phyloP scores from a whole-genome alignment of 371 early-diverging fungal genomes.

The Vairimorpha necatrix region DNA sequence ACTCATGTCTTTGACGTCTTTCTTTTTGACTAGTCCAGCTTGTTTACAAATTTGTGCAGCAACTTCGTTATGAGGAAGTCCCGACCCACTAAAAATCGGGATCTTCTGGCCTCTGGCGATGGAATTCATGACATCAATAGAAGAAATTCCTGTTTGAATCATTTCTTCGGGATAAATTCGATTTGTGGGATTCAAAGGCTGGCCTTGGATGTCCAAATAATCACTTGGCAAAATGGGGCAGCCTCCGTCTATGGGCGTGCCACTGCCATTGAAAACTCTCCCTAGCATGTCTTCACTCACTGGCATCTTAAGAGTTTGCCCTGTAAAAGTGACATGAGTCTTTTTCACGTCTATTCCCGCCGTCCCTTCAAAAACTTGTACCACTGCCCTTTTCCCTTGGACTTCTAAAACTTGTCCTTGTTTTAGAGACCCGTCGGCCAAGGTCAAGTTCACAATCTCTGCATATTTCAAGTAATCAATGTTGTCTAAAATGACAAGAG shows the following conservation, averaged over 20 bases:
- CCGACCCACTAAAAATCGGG: conserved; percentile 98
- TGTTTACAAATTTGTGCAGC: conserved; percentile 99
- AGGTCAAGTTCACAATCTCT: conserved; percentile 93
- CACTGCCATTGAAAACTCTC: conserved; percentile 97
- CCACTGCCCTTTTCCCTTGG: conserved; percentile 89
- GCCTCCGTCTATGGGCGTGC: conserved; percentile 95
- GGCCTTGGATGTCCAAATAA: conserved; percentile 86
- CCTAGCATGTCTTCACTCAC: conserved; percentile 99
- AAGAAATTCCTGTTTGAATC: conserved; percentile 99
- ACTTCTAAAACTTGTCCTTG: conserved; percentile 97
- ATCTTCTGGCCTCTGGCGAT: conserved; percentile 99
- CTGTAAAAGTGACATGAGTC: conserved; percentile 91
- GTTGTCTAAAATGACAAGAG: conserved; percentile 94
- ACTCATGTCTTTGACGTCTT: conserved; percentile 89
- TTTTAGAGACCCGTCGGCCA: conserved; percentile 88
- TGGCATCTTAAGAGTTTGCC: conserved; percentile 89
- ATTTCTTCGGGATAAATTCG: conserved; percentile 99
- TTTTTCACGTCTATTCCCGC: conserved; percentile 91
- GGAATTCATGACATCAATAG: conserved; percentile 99
- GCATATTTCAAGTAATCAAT: conserved; percentile 88
- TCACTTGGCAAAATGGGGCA: conserved; percentile 97
- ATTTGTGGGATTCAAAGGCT: conserved; percentile 96
- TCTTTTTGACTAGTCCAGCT: conserved; percentile 92
- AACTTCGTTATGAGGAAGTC: conserved; percentile 98
- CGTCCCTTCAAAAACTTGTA: conserved; percentile 99